phyloP scores from a whole-genome alignment of 2,329 filamentous ascomycete species.

The Diaporthe australafricana region DNA sequence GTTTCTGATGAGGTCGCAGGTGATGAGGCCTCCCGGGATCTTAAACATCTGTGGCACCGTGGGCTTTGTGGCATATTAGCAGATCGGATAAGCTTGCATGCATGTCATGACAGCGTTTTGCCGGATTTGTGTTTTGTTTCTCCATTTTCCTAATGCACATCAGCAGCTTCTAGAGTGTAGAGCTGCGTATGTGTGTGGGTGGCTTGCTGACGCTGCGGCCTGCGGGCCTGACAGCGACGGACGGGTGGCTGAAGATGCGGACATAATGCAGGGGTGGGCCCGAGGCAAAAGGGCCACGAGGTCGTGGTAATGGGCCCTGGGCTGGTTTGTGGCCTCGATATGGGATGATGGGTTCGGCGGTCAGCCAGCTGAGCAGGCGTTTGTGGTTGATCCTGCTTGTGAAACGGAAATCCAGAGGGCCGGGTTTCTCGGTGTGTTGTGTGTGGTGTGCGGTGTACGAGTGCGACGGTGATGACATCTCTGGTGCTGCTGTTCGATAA shows the following conservation, averaged over 20 bases:
- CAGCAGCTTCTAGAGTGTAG: neutral
- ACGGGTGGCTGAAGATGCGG: constrained; percentile 19
- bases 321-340: neutral
- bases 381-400: neutral
- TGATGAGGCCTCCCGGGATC: constrained; percentile 17
- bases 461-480: neutral
- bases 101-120: neutral
- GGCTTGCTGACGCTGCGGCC: constrained; percentile 21
- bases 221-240: constrained; percentile 27
- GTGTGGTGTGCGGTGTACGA: no score
- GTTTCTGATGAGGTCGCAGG: constrained; percentile 10
- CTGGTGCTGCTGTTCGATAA: neutral
- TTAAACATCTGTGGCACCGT: neutral
- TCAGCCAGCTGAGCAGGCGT: neutral
- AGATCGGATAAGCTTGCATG: constrained; percentile 9
- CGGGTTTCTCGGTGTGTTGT: neutral
- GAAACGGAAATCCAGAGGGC: neutral
- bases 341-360: neutral
- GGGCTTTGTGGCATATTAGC: neutral
- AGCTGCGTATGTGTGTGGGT: constrained; percentile 6
- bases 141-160: neutral
- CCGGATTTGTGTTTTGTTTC: neutral
- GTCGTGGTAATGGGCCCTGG: neutral
- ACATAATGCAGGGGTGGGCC: neutral
- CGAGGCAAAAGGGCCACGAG: neutral